Conservation (phyloP, 805 yeast species). For the Hermanozyma aechmeae region DNA sequence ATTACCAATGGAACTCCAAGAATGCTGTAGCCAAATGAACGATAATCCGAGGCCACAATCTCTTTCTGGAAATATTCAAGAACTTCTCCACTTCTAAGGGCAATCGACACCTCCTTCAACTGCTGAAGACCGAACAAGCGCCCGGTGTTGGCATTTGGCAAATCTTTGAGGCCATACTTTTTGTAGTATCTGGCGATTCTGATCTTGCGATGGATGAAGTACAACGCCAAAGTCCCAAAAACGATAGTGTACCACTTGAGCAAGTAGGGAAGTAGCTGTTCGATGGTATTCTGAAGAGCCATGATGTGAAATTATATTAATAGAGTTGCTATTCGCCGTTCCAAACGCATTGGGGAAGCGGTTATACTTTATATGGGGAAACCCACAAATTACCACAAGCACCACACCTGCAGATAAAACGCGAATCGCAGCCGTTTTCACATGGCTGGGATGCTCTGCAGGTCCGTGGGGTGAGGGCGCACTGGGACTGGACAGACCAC, state of each 20-base stretch:
- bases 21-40: conserved; percentile 5
- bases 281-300: not conserved
- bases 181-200: conserved; percentile 5
- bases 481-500: too few species aligned
- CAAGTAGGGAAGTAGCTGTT: conserved; percentile 2
- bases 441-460: too few species aligned
- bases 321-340: too few species aligned
- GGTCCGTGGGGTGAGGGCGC: too few species aligned
- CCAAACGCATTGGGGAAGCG: too few species aligned
- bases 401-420: too few species aligned
- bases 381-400: too few species aligned
- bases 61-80: conserved; percentile 6
- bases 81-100: conserved; percentile 5
- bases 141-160: conserved; percentile 2
- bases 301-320: too few species aligned
- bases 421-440: too few species aligned
- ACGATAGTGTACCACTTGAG: conserved; percentile 6
- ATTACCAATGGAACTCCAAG: conserved; percentile 13
- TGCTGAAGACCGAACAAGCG: conserved; percentile 5
- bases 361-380: too few species aligned
- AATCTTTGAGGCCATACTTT: conserved; percentile 6
- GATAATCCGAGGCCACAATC: not conserved
- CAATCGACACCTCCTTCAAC: conserved; percentile 2
- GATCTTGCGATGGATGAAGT: conserved; percentile 6
- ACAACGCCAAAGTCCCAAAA: conserved; percentile 4